Evolutionary conservation across 345 rosid genomes (phyloP).

Genomic region (Hibiscus tridactylites): DNA sequence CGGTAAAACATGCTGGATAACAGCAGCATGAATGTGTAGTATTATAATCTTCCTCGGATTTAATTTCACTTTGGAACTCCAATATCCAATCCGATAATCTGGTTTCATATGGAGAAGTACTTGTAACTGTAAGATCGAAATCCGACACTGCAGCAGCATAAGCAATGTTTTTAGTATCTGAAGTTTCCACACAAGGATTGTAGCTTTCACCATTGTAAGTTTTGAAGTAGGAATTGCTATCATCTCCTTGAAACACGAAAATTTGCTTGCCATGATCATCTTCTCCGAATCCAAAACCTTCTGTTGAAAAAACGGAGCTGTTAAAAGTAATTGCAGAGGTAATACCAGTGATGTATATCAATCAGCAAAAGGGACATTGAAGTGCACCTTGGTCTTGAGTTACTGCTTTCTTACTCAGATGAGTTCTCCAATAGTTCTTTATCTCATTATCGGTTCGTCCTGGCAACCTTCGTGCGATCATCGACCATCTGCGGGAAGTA

Average conservation of each 20-base stretch:
- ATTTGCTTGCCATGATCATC: conserved; percentile 3
- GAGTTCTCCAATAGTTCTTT: conserved; percentile 72
- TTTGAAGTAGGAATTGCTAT: neutral
- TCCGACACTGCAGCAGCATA: conserved; percentile 8
- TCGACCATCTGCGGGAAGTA: conserved; percentile 40
- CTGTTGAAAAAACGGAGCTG: conserved; percentile 1
- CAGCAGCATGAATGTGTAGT: neutral
- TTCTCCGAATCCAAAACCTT: neutral
- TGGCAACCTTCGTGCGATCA: conserved; percentile 58
- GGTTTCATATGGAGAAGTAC: conserved; percentile 43
- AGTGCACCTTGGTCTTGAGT: conserved; percentile 32
- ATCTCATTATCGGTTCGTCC: conserved; percentile 72
- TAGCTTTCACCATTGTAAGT: conserved; percentile 4
- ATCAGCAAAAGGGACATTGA: neutral
- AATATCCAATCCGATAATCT: conserved; percentile 46
- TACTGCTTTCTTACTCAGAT: conserved; percentile 39
- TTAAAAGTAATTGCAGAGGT: neutral
- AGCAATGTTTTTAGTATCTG: conserved; percentile 11
- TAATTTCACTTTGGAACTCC: conserved; percentile 25
- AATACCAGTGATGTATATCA: neutral
- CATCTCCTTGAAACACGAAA: neutral
- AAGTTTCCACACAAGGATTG: conserved; percentile 5
- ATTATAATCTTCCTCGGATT: neutral
- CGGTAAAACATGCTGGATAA: neutral
- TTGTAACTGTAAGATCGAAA: conserved; percentile 17